Evolutionary conservation across 2,329 filamentous ascomycete species (phyloP).

Genomic region (Trichoderma aggressivum): DNA sequence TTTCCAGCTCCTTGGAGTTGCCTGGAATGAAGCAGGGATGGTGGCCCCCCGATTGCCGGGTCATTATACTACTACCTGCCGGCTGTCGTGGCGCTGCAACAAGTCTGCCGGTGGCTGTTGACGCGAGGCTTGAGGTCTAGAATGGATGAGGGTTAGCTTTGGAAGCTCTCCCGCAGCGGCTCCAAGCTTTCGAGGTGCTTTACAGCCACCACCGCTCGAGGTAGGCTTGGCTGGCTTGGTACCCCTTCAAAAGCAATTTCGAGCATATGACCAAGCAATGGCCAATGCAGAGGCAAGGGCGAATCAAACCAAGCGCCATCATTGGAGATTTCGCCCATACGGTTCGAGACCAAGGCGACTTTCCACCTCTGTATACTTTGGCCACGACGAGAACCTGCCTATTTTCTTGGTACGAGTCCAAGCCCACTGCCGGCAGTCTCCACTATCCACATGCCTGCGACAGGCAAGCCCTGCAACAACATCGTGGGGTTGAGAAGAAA

Average conservation of each 20-base stretch:
- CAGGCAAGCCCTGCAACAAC: background rate
- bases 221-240: background rate
- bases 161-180: slow-evolving; percentile 7
- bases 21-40: slow-evolving; percentile 6
- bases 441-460: slow-evolving; percentile 7
- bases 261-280: background rate
- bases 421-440: background rate
- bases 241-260: background rate
- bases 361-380: background rate
- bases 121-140: slow-evolving; percentile 1
- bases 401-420: background rate
- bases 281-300: background rate
- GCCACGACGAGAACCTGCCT: background rate
- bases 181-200: background rate
- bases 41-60: background rate
- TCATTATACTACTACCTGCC: background rate
- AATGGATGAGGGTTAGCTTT: background rate
- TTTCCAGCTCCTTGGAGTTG: background rate
- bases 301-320: background rate
- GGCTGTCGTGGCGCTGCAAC: slow-evolving; percentile 1
- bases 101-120: slow-evolving; percentile 6
- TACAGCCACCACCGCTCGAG: background rate
- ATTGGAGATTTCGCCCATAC: background rate
- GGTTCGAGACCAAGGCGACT: background rate
- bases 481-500: slow-evolving; percentile 3